A percentile compares a stretch with the other conserved stretches of the same genome.
Conservation (phyloP, 2,329 filamentous ascomycete species). For the Talaromyces pinophilus region DNA sequence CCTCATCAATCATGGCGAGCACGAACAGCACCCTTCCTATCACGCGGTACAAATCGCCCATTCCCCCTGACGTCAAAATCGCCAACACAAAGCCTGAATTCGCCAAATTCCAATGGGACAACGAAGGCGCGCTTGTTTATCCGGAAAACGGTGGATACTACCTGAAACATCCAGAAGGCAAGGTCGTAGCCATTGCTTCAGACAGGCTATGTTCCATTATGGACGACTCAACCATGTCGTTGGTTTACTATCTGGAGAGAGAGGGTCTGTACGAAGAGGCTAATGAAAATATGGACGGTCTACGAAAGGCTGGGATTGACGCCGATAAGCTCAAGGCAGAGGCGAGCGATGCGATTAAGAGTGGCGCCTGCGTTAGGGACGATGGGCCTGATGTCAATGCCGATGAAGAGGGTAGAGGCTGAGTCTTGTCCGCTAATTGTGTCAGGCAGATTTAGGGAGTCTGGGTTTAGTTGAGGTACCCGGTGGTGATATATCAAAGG, state of each 20-base stretch:
- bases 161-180: background rate
- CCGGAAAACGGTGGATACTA: background rate
- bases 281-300: background rate
- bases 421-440: too few relatives aligned
- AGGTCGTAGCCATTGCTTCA: background rate
- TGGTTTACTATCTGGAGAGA: background rate
- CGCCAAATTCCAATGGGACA: background rate
- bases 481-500: too few relatives aligned
- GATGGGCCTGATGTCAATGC: background rate
- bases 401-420: background rate
- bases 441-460: too few relatives aligned
- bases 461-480: too few relatives aligned
- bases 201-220: background rate
- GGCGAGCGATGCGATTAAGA: background rate
- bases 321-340: background rate
- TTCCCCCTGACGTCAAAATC: background rate
- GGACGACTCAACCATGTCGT: background rate
- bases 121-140: background rate
- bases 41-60: background rate
- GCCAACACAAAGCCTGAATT: background rate
- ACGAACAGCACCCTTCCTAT: background rate
- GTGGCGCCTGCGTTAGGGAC: background rate
- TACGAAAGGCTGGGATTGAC: background rate
- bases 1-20: background rate
- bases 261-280: background rate